Percentiles rank a stretch among this genome's conserved stretches.
These are phyloP conservation scores for Phoma sp. DNA, from an alignment of 2,329 filamentous ascomycete species.

Conservation along the genomic window DNA sequence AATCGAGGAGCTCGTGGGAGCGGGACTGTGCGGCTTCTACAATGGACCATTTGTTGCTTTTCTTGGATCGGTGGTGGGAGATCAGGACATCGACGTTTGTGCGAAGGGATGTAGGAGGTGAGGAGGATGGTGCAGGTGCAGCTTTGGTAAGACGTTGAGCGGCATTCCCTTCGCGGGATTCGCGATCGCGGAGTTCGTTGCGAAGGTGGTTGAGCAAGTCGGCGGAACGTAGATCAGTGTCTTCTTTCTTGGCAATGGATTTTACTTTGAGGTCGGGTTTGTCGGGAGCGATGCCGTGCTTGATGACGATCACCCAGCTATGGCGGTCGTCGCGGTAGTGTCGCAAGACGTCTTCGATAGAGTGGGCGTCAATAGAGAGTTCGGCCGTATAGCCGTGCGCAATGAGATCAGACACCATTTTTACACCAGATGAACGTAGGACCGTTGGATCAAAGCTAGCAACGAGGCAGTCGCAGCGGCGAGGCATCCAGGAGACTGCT, in stretches of 20 bases:
- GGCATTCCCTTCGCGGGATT: conserved; percentile 63
- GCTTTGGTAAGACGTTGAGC: conserved; percentile 38
- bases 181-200: conserved; percentile 79
- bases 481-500: conserved; percentile 46
- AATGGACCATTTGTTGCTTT: conserved; percentile 85
- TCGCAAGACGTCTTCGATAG: conserved; percentile 78
- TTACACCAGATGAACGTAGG: conserved; percentile 76
- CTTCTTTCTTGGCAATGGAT: conserved; percentile 76
- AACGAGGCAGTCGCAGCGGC: conserved; percentile 84
- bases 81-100: conserved; percentile 82
- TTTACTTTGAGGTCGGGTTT: conserved; percentile 74
- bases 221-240: conserved; percentile 73
- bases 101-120: conserved; percentile 34
- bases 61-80: conserved; percentile 84
- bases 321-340: conserved; percentile 79
- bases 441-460: conserved; percentile 83
- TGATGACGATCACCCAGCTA: conserved; percentile 88
- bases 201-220: conserved; percentile 83
- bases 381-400: conserved; percentile 85
- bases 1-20: conserved; percentile 68
- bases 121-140: conserved; percentile 26
- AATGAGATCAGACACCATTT: conserved; percentile 81
- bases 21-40: conserved; percentile 74
- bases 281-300: conserved; percentile 68
- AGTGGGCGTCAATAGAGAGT: conserved; percentile 78